Percentiles rank a stretch among this genome's conserved stretches.
Evolutionary conservation across 148 eudicot species (phyloP).

Genomic region (Chenopodium suecicum): DNA sequence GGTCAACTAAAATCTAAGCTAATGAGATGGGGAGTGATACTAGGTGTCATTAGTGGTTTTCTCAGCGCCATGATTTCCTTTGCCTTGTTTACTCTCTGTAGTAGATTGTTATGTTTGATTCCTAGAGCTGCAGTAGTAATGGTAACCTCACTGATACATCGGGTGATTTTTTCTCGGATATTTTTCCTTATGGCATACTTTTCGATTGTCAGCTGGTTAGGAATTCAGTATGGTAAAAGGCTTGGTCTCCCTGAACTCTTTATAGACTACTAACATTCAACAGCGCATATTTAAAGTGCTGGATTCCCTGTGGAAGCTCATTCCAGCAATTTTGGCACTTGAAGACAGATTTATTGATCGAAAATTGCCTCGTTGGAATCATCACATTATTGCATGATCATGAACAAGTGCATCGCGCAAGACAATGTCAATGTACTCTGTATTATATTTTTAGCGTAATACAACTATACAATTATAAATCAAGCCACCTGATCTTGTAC

Average conservation of each 20-base stretch:
- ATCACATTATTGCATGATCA: background rate
- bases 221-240: slow-evolving; percentile 61
- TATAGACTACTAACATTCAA: slow-evolving; percentile 27
- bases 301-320: background rate
- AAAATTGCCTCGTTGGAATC: background rate
- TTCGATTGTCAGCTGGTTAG: slow-evolving; percentile 72
- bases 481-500: background rate
- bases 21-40: slow-evolving; percentile 56
- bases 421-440: background rate
- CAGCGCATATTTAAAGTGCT: slow-evolving; percentile 14
- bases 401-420: background rate
- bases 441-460: background rate
- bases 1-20: slow-evolving; percentile 36
- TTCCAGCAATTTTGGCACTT: background rate
- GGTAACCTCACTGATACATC: slow-evolving; percentile 29
- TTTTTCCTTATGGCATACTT: slow-evolving; percentile 74
- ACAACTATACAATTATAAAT: background rate
- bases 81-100: slow-evolving; percentile 42
- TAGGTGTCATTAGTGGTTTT: slow-evolving; percentile 60
- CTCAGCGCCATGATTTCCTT: slow-evolving; percentile 52
- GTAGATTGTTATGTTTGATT: slow-evolving; percentile 29
- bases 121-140: slow-evolving; percentile 28
- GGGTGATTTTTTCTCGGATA: slow-evolving; percentile 42
- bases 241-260: slow-evolving; percentile 58
- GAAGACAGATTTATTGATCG: background rate